Conservation (phyloP, 176 grass and related monocot genomes). For the Musa itinerans region DNA sequence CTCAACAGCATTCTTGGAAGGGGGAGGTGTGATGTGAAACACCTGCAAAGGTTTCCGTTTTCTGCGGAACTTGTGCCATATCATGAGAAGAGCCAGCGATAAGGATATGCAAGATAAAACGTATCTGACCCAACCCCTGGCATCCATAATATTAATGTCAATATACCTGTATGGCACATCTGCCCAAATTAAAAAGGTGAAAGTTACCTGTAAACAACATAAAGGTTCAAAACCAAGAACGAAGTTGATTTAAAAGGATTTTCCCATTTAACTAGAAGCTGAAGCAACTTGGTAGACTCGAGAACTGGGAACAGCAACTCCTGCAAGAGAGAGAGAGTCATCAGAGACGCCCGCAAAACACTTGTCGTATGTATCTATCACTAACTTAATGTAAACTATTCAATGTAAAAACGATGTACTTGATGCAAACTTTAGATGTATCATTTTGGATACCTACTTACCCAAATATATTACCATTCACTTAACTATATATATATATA, state of each 20-base stretch:
- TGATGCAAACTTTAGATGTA: too few relatives aligned
- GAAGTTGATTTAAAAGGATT: conserved; percentile 58
- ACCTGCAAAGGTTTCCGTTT: conserved; percentile 40
- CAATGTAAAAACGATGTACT: too few relatives aligned
- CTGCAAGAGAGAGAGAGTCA: conserved; percentile 11
- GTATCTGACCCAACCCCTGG: conserved; percentile 47
- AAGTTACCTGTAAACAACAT: conserved; percentile 54
- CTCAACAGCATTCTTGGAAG: conserved; percentile 72
- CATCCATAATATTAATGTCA: conserved; percentile 11
- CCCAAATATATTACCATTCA: too few relatives aligned
- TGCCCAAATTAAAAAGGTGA: background rate
- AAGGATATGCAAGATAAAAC: conserved; percentile 31
- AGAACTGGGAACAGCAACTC: conserved; percentile 63
- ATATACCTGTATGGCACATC: background rate
- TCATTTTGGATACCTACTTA: too few relatives aligned
- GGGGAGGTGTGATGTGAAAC: conserved; percentile 51
- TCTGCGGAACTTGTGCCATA: conserved; percentile 49
- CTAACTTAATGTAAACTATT: too few relatives aligned
- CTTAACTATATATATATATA: too few relatives aligned
- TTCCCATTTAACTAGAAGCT: conserved; percentile 62
- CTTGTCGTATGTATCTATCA: too few relatives aligned
- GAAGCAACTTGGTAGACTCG: conserved; percentile 41
- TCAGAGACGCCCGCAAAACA: too few relatives aligned
- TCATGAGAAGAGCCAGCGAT: conserved; percentile 41
- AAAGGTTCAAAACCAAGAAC: conserved; percentile 56